Base-by-base conservation (phyloP, 192 early-diverging fungal species). In the Linnemannia hyalina region DNA sequence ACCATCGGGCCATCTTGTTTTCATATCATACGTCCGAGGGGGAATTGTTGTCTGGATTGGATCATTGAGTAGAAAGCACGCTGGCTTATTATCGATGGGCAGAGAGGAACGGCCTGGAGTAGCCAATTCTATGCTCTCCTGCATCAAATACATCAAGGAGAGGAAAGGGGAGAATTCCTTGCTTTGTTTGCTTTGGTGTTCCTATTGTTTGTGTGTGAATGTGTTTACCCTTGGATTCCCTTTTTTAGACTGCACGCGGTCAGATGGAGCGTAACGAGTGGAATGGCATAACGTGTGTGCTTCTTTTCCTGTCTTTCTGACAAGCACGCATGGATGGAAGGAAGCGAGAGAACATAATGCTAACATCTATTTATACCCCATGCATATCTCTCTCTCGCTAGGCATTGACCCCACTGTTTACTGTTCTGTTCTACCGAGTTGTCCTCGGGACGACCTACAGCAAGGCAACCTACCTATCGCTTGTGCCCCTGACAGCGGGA, bases 341-440 rank as follows among this genome's bases (percentile, higher is more conserved):
- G 35, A 35, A 35, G 5, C 29, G 16, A 29, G 40, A 35, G 63
- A 52, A 41, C 71, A 47, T 73, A 29, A 46, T 23, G 3, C 38
- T 73, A 47, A 41, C 42, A 29, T 29, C 26, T 46, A 46, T 46
- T 47, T 42, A 44, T 11, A 6, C 44, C 42, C 44, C 16, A 32
- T 9, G 20, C 47, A 57, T 82, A 40, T 36, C 41, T 89, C 91
- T 40, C 22, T 71, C 60, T 65, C 26, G 18, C 18, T 82, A 93
- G 92, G 96, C 97, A 2, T 82, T 97, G 10, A 95, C 96, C 10
- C 97, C 97, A 32, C 88, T 98, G 41, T 97, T 98, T 79, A 98
- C 96, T 4, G 96, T 97, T 3, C 69, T 93, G 29, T 91, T 95
- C 36, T 97, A 96, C 81, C 90, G 94, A 18, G 84, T 96, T 44